Conservation (phyloP, 345 rosid genomes). For the Kernera saxatilis region DNA sequence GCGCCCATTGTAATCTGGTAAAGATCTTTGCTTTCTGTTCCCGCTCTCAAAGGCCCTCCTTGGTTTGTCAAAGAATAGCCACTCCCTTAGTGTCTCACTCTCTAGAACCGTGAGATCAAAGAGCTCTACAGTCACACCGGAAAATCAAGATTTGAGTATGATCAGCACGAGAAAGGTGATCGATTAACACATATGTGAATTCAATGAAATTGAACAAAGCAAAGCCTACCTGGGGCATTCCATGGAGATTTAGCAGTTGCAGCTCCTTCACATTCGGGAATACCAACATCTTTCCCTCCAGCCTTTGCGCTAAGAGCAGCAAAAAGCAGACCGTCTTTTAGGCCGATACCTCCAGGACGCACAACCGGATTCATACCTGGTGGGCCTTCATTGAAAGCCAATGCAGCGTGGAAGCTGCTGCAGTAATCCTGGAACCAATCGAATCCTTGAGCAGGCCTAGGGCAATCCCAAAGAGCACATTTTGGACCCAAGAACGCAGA, state of each 20-base stretch:
- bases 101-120: conserved; percentile 83
- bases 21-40: conserved; percentile 94
- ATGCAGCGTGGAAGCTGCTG: conserved; percentile 80
- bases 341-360: conserved; percentile 84
- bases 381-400: conserved; percentile 89
- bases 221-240: conserved; percentile 89
- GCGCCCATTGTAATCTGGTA: conserved; percentile 95
- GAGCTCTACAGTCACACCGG: conserved; percentile 58
- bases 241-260: conserved; percentile 98
- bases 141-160: conserved; percentile 16
- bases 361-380: conserved; percentile 89
- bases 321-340: conserved; percentile 86
- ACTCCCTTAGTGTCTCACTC: conserved; percentile 92
- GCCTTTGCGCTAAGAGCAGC: conserved; percentile 84
- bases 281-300: conserved; percentile 82
- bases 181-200: background rate
- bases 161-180: background rate
- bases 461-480: conserved; percentile 99
- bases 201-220: background rate
- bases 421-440: conserved; percentile 90
- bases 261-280: conserved; percentile 99
- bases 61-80: conserved; percentile 98
- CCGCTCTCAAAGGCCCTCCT: conserved; percentile 97
- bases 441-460: conserved; percentile 86
- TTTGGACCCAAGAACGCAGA: conserved; percentile 96